Percentiles rank a stretch among this genome's conserved stretches.
Conservation (phyloP, 2,329 filamentous ascomycete genomes). For the Xylariaceae sp. region DNA sequence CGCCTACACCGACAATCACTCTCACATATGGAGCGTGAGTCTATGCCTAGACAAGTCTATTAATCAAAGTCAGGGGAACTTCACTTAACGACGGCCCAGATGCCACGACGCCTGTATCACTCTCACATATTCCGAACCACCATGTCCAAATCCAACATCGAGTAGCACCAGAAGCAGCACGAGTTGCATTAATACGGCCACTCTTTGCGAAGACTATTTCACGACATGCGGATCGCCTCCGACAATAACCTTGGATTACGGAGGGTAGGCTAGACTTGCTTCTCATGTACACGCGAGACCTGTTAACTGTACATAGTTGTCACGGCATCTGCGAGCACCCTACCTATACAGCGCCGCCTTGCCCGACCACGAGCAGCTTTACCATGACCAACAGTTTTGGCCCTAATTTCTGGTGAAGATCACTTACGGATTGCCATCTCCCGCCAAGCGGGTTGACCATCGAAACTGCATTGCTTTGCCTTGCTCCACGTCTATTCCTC, state of each 20-base stretch:
- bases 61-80: no score
- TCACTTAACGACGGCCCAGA: slow-evolving; percentile 1
- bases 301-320: slow-evolving; percentile 9
- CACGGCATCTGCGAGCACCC: slow-evolving; percentile 10
- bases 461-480: no score
- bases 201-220: slow-evolving; percentile 24
- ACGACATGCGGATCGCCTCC: slow-evolving; percentile 26
- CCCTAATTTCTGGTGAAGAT: not conserved
- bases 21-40: slow-evolving; percentile 18
- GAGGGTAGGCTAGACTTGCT: slow-evolving; percentile 10
- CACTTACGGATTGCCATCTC: not conserved
- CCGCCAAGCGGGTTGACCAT: not conserved
- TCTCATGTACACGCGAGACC: not conserved
- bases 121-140: slow-evolving; percentile 15
- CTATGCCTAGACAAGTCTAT: not conserved
- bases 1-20: slow-evolving; percentile 21
- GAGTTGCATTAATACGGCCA: slow-evolving; percentile 21
- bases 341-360: slow-evolving; percentile 16
- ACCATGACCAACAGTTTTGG: not conserved
- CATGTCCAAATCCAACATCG: slow-evolving; percentile 12
- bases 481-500: no score
- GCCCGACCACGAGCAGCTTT: slow-evolving; percentile 1
- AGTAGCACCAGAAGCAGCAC: not conserved
- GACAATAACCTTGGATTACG: slow-evolving; percentile 20
- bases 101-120: slow-evolving; percentile 16